Percentiles rank a stretch among this genome's conserved stretches.
Evolutionary conservation across 2,329 filamentous ascomycete genomes (phyloP).

Genomic region (Botrytis medusae): DNA sequence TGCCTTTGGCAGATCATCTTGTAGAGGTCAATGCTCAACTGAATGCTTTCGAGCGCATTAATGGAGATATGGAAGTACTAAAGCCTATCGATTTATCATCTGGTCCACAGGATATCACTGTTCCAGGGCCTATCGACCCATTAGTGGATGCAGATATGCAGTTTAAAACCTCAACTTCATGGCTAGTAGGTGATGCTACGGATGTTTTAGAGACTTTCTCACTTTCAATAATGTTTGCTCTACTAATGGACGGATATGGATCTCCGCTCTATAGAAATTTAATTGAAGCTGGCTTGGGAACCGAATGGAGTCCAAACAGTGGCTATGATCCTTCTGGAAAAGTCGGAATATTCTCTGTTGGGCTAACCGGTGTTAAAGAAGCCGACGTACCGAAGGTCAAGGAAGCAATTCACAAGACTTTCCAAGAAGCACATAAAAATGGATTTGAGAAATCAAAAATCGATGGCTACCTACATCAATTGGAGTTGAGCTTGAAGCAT

Average conservation of each 20-base stretch:
- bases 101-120: slow-evolving; percentile 67
- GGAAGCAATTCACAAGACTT: slow-evolving; percentile 68
- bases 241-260: slow-evolving; percentile 92
- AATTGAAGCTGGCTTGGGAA: slow-evolving; percentile 85
- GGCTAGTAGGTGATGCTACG: slow-evolving; percentile 81
- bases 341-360: slow-evolving; percentile 82
- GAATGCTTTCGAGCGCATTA: slow-evolving; percentile 68
- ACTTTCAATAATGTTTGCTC: slow-evolving; percentile 73
- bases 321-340: slow-evolving; percentile 81
- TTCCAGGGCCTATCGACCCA: slow-evolving; percentile 82
- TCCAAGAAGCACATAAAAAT: slow-evolving; percentile 66
- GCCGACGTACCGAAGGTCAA: slow-evolving; percentile 77
- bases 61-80: slow-evolving; percentile 71
- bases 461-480: slow-evolving; percentile 87
- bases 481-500: slow-evolving; percentile 91
- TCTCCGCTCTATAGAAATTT: slow-evolving; percentile 88
- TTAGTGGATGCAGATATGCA: slow-evolving; percentile 83
- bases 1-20: slow-evolving; percentile 80
- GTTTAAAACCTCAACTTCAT: slow-evolving; percentile 90
- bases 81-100: slow-evolving; percentile 68
- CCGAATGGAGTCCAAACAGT: slow-evolving; percentile 92
- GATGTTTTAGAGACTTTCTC: slow-evolving; percentile 89
- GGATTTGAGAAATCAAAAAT: slow-evolving; percentile 91
- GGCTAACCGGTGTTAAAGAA: slow-evolving; percentile 84
- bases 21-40: slow-evolving; percentile 75